Conservation (phyloP, 768 basidiomycete genomes). For the Phaeolepiota aurea region DNA sequence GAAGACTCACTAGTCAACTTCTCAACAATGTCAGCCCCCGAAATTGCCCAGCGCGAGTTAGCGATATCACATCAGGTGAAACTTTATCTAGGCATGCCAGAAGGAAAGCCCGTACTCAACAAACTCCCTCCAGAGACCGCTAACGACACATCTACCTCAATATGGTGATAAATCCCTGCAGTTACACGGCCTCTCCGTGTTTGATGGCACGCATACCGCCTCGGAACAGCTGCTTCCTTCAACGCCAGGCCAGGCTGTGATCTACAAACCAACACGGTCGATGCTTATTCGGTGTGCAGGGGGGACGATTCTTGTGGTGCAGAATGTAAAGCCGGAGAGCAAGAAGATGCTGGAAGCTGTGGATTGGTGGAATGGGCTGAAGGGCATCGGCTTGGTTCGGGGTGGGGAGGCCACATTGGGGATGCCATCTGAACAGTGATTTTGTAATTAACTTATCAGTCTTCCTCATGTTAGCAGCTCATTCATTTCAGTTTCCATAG, state of each 20-base stretch:
- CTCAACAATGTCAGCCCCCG: conserved; percentile 41
- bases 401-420: not conserved
- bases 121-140: conserved; percentile 16
- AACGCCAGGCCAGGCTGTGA: conserved; percentile 34
- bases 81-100: not conserved
- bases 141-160: conserved; percentile 22
- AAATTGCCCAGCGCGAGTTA: conserved; percentile 45
- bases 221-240: conserved; percentile 5
- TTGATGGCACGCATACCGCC: conserved; percentile 1
- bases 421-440: no score
- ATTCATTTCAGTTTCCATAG: no score
- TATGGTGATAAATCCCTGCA: conserved; percentile 26
- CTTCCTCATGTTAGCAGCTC: no score
- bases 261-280: conserved; percentile 25
- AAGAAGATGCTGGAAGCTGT: conserved; percentile 43
- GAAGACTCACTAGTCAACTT: conserved; percentile 51
- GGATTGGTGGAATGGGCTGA: conserved; percentile 76
- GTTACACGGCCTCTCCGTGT: conserved; percentile 20
- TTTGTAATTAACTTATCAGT: no score
- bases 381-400: conserved; percentile 8
- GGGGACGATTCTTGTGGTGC: conserved; percentile 43
- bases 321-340: conserved; percentile 53
- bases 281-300: conserved; percentile 50
- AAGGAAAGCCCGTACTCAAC: not conserved
- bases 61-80: conserved; percentile 74